Conservation (phyloP, 2,329 filamentous ascomycete species). For the Cladosporium austrohemisphaericum region DNA sequence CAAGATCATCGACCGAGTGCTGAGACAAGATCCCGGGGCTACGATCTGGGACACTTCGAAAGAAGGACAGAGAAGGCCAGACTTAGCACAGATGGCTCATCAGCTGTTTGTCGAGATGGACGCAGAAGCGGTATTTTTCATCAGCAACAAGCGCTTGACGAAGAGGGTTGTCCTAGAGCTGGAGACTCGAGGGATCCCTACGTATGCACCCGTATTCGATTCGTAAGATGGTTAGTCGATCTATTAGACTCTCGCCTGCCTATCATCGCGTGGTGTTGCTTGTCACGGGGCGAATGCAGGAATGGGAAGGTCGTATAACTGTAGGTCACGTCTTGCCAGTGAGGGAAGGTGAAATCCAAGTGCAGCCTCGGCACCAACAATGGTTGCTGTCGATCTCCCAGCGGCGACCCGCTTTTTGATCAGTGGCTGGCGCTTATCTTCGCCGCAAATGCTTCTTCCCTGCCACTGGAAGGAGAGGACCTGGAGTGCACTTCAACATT, state of each 20-base stretch:
- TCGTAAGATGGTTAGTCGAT: constrained; percentile 16
- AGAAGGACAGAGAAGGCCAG: constrained; percentile 26
- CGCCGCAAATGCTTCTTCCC: neutral
- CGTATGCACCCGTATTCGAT: constrained; percentile 39
- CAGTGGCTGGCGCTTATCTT: neutral
- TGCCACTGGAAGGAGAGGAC: no score
- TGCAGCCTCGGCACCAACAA: neutral
- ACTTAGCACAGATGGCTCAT: constrained; percentile 31
- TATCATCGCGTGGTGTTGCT: no score
- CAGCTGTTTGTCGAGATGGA: constrained; percentile 26
- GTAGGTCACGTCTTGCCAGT: neutral
- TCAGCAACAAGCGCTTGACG: constrained; percentile 35
- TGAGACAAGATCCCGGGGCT: constrained; percentile 30
- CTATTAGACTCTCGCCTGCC: neutral
- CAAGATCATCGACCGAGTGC: constrained; percentile 17
- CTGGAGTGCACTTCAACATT: no score
- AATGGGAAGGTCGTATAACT: neutral
- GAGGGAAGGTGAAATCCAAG: neutral
- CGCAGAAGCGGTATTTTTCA: constrained; percentile 36
- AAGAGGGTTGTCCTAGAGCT: constrained; percentile 32
- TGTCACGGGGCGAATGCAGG: no score
- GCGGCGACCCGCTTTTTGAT: no score
- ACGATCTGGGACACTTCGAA: constrained; percentile 33
- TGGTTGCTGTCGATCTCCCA: neutral
- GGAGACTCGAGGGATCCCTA: constrained; percentile 33